Conservation (phyloP, 2,329 filamentous ascomycete species). For the Aspergillus pseudoterreus region DNA sequence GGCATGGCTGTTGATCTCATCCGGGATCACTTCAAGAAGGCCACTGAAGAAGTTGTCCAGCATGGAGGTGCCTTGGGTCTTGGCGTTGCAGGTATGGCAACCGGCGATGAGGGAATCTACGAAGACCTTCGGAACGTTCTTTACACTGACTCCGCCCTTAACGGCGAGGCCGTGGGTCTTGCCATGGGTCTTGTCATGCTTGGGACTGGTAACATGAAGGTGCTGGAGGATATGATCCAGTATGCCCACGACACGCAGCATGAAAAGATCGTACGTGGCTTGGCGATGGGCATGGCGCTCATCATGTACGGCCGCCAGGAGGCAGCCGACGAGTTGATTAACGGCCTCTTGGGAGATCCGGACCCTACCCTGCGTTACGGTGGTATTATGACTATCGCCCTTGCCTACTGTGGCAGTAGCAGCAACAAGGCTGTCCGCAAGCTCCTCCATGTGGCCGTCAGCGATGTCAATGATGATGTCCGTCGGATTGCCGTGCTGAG, state of each 20-base stretch:
- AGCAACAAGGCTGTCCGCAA: constrained; percentile 99
- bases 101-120: constrained; percentile 83
- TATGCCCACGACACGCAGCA: constrained; percentile 98
- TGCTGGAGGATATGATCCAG: constrained; percentile 92
- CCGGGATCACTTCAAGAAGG: constrained; percentile 47
- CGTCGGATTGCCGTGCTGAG: constrained; percentile 95
- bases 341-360: constrained; percentile 86
- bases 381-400: constrained; percentile 96
- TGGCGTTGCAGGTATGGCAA: constrained; percentile 96
- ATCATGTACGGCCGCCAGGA: constrained; percentile 98
- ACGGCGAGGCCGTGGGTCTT: constrained; percentile 92
- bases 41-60: constrained; percentile 76
- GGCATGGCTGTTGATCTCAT: constrained; percentile 65
- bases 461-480: constrained; percentile 96
- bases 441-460: constrained; percentile 91
- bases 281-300: constrained; percentile 93
- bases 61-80: constrained; percentile 93
- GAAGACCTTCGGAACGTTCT: constrained; percentile 85
- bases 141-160: constrained; percentile 90
- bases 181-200: constrained; percentile 98
- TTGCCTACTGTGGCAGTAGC: constrained; percentile 94
- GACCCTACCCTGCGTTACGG: constrained; percentile 93
- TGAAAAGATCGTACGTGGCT: constrained; percentile 96
- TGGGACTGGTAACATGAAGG: constrained; percentile 91
- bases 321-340: constrained; percentile 88